Base-by-base conservation (phyloP, 2,329 filamentous ascomycete genomes). In the Phialemonium atrogriseum region DNA sequence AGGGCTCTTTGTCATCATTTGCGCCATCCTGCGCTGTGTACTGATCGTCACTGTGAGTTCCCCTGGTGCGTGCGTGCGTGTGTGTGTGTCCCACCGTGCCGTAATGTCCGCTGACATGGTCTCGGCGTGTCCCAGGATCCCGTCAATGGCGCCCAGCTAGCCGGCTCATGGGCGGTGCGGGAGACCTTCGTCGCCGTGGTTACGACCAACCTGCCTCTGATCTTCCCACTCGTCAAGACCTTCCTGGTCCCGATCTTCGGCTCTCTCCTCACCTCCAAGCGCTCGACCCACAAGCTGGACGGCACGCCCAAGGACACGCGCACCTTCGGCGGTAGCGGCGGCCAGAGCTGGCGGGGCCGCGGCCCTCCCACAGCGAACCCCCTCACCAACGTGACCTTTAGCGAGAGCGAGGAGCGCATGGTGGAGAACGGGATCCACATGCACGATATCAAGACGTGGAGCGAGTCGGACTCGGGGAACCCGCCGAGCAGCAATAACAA, bases 1-100 rank as follows among this genome's bases (percentile, higher is more conserved):
- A 10, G 72, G 68, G 5, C 43, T 67, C 10, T 73, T 77, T 41
- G 64, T 74, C 28, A 73, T 70, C 41, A 59, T 66, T 24, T 64
- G 64, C 13, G 68, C 66, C 4, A 63, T 74, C 34, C 51, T 77
- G 7, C 68, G 72, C 24, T 69, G 65, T 32, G 59, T 70, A 5
- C 48, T 70, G 6, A 70, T 74, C 27, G 35, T 70, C 17, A 62
- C 45, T 1, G 49, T 52, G 27, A 28, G 40, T 28, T n/a, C 6
- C 24, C 14, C 9, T n/a, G n/a, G n/a, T n/a, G n/a, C n/a, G n/a
- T n/a, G n/a, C n/a, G n/a, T n/a, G n/a, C n/a, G n/a, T n/a, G n/a
- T n/a, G n/a, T n/a, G n/a, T n/a, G n/a, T n/a, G n/a, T n/a, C n/a
- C n/a, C n/a, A n/a, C n/a, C n/a, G n/a, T 30, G 21, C 18, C 35